Evolutionary conservation across 805 yeast species (phyloP), one percentile per base, ranked within the genome.

Genomic region (Metschnikowia vanudenii): DNA sequence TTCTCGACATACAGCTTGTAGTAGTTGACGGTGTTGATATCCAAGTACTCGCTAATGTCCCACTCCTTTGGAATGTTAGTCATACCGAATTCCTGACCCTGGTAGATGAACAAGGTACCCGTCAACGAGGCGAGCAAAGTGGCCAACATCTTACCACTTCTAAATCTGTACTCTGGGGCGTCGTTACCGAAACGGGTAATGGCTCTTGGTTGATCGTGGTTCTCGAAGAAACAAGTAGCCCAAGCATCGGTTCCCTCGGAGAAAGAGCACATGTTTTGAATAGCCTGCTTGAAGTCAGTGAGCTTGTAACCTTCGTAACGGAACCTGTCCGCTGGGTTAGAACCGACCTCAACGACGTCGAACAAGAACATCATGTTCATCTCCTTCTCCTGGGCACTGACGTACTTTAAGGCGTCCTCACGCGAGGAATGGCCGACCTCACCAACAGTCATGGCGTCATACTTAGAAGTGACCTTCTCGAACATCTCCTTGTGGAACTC

Each of bases 51-150:
- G 16, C 64, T 66, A 44, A 78, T 63, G 17, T 69, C 66, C 81
- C 81, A 78, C 34, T 58, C 56, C 42, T 63, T 56, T 16, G 78
- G 69, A 28, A 78, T 61, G 56, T 80, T 80, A 43, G 71, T 70
- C 76, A 74, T 75, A 28, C 81, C 84, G 50, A 80, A 64, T 55
- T 80, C 85, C 59, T 80, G 85, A 41, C 84, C 85, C 61, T 80
- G 84, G 62, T 79, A 80, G 33, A 80, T 63, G 62, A 69, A 80
- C 45, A 78, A 60, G 12, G 84, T 78, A 39, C 85, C 84, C 24
- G 79, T 73, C 53, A 78, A 67, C 11, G 80, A 57, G 10, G 68
- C 45, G 50, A 74, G 71, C 57, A 80, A 59, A 39, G 74, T 50
- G 14, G 80, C 69, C 51, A 80, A 57, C 57, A 78, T 60, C 62